Evolutionary conservation across 768 basidiomycete species (phyloP).

Genomic region (Termitomyces sp.): DNA sequence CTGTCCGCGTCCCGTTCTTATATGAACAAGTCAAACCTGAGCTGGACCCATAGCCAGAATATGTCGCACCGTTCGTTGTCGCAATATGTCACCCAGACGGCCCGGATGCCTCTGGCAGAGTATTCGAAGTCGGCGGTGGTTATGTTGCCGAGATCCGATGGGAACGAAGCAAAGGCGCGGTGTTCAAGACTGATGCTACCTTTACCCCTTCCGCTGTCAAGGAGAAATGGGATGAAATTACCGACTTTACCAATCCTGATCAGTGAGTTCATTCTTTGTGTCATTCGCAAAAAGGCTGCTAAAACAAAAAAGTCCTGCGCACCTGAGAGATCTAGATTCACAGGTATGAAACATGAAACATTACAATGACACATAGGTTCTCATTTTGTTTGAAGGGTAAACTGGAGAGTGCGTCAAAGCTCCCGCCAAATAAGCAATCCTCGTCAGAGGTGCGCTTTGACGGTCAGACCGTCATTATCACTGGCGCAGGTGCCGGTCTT

Average conservation of each 20-base stretch:
- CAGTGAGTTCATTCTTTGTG: slow-evolving; percentile 43
- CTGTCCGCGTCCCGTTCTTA: background rate
- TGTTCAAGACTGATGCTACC: slow-evolving; percentile 85
- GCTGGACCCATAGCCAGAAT: slow-evolving; percentile 65
- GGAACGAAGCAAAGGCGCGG: slow-evolving; percentile 82
- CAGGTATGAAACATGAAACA: slow-evolving; percentile 29
- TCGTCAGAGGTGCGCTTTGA: slow-evolving; percentile 74
- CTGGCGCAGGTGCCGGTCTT: slow-evolving; percentile 92
- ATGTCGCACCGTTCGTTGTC: slow-evolving; percentile 87
- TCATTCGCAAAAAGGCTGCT: background rate
- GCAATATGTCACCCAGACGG: slow-evolving; percentile 85
- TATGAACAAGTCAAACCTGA: background rate
- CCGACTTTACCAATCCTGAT: slow-evolving; percentile 68
- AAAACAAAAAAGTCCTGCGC: slow-evolving; percentile 49
- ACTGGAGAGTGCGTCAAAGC: slow-evolving; percentile 57
- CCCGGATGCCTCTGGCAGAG: slow-evolving; percentile 69
- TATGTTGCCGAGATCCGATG: slow-evolving; percentile 89
- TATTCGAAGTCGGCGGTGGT: slow-evolving; percentile 93
- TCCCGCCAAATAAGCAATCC: slow-evolving; percentile 66
- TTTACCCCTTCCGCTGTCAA: slow-evolving; percentile 96
- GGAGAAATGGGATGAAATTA: slow-evolving; percentile 76
- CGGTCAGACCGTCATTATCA: slow-evolving; percentile 88
- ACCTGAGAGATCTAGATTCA: slow-evolving; percentile 58
- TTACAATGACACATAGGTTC: background rate
- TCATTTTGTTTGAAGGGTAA: slow-evolving; percentile 31